Evolutionary conservation across 2,329 filamentous ascomycete genomes (phyloP).

Genomic region (Karstenula rhodostoma): DNA sequence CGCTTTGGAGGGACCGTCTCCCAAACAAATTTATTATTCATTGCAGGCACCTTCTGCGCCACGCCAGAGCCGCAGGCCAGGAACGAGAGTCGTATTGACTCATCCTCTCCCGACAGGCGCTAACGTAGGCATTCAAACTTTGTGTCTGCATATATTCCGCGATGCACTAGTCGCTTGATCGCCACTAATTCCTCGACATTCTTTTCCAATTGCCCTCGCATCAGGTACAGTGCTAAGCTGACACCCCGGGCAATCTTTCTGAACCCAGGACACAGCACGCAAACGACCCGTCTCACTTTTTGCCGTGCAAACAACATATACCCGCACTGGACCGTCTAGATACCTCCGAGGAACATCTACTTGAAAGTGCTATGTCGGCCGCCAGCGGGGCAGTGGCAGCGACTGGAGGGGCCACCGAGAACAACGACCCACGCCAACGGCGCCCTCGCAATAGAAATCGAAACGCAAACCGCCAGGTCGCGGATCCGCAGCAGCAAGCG

Average conservation of each 20-base stretch:
- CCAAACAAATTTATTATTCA: slow-evolving; percentile 6
- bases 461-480: slow-evolving; percentile 25
- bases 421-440: slow-evolving; percentile 29
- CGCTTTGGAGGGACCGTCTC: slow-evolving; percentile 19
- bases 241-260: not conserved
- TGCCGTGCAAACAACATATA: not conserved
- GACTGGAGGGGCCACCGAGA: slow-evolving; percentile 23
- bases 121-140: not conserved
- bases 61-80: slow-evolving; percentile 11
- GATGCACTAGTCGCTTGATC: slow-evolving; percentile 5
- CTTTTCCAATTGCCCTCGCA: not conserved
- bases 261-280: not conserved
- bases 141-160: not conserved
- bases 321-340: not conserved
- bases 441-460: slow-evolving; percentile 34
- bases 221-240: not conserved
- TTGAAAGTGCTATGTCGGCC: slow-evolving; percentile 28
- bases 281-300: too few relatives aligned
- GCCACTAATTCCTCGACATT: slow-evolving; percentile 2
- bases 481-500: slow-evolving; percentile 27
- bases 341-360: not conserved
- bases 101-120: slow-evolving; percentile 9
- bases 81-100: slow-evolving; percentile 9
- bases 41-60: slow-evolving; percentile 16
- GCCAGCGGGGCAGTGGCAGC: slow-evolving; percentile 21